A percentile compares a stretch with the other conserved stretches of the same genome.
These are phyloP conservation scores for Cochlearia excelsa DNA, from an alignment of 345 rosid species.

Conservation along the genomic window DNA sequence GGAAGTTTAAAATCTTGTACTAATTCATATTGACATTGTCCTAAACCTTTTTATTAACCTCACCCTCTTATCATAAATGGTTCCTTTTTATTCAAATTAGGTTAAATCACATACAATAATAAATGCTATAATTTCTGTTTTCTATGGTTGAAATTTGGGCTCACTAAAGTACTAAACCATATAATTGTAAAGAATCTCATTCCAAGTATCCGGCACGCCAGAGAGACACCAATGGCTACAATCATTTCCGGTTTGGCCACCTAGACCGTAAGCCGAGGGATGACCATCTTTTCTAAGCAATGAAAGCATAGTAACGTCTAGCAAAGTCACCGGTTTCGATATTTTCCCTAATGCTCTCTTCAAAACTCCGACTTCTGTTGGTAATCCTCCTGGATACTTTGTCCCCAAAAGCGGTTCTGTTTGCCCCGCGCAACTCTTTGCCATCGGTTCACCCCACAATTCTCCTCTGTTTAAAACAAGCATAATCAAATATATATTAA, in stretches of 20 bases:
- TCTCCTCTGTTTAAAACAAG: conserved; percentile 44
- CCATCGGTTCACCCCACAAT: conserved; percentile 56
- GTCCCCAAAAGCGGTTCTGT: conserved; percentile 56
- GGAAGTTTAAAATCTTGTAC: no score
- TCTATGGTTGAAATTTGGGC: no score
- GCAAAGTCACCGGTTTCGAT: conserved; percentile 48
- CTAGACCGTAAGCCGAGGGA: conserved; percentile 71
- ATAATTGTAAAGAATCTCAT: conserved; percentile 64
- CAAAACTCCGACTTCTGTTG: conserved; percentile 51
- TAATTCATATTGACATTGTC: no score
- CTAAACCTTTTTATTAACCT: no score
- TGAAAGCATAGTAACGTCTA: conserved; percentile 70
- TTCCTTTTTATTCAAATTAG: no score
- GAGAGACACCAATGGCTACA: conserved; percentile 96
- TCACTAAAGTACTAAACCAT: conserved; percentile 20
- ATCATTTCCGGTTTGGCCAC: conserved; percentile 47
- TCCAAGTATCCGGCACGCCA: conserved; percentile 96
- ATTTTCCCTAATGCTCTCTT: conserved; percentile 50
- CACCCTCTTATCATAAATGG: no score
- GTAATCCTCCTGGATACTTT: conserved; percentile 62
- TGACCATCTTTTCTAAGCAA: conserved; percentile 84
- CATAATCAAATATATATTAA: neutral
- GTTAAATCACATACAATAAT: no score
- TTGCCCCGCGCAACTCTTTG: conserved; percentile 59
- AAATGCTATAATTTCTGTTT: no score